Conservation (phyloP, 2,329 filamentous ascomycete genomes). For the Aspergillus sp. region DNA sequence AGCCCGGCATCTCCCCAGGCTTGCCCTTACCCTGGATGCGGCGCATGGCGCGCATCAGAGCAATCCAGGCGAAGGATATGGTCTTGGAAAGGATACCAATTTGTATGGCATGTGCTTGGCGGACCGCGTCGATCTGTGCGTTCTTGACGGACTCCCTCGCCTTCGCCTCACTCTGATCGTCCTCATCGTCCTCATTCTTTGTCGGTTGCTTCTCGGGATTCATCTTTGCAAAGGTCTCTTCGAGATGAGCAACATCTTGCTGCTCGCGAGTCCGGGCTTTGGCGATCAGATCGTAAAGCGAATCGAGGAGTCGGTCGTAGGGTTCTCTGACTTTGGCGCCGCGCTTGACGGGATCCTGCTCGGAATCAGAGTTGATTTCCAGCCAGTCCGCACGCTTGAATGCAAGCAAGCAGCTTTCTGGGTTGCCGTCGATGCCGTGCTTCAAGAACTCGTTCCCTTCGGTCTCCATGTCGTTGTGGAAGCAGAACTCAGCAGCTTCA, state of each 20-base stretch:
- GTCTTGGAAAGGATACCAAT: constrained; percentile 76
- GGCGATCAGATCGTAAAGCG: constrained; percentile 82
- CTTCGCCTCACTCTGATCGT: constrained; percentile 53
- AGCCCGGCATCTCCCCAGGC: constrained; percentile 70
- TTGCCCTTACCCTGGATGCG: constrained; percentile 82
- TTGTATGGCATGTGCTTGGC: constrained; percentile 70
- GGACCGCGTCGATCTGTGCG: constrained; percentile 58
- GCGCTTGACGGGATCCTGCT: constrained; percentile 66
- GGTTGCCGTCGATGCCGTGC: constrained; percentile 83
- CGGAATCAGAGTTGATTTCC: constrained; percentile 73
- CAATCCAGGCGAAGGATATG: constrained; percentile 93
- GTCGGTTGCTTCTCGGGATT: constrained; percentile 42
- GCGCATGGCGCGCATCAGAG: constrained; percentile 88
- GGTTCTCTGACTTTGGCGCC: constrained; percentile 77
- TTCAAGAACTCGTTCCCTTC: constrained; percentile 78
- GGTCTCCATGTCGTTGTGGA: constrained; percentile 69
- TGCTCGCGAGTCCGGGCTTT: constrained; percentile 68
- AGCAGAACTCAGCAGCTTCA: constrained; percentile 90
- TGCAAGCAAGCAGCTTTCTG: constrained; percentile 86
- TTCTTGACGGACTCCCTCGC: constrained; percentile 55
- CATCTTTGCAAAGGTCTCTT: constrained; percentile 54
- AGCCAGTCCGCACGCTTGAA: constrained; percentile 88
- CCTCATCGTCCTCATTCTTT: constrained; percentile 56
- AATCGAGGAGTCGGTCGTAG: constrained; percentile 78
- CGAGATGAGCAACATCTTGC: constrained; percentile 58